phyloP scores from a whole-genome alignment of 2,329 filamentous ascomycete genomes.

The Xylariomycetidae sp. region DNA sequence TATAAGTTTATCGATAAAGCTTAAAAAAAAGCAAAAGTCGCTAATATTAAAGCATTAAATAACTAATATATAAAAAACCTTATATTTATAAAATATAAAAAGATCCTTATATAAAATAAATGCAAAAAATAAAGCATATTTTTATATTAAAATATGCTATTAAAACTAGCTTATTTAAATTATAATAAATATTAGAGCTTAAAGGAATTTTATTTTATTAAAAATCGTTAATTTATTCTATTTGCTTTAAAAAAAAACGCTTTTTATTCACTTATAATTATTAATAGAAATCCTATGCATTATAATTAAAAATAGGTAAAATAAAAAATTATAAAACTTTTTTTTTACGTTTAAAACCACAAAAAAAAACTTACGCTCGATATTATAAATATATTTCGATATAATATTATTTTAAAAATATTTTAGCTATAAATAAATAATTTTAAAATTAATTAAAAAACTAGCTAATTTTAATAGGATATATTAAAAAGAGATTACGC shows the following conservation, averaged over 20 bases:
- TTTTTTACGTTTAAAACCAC: background rate
- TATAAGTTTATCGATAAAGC: too few relatives aligned
- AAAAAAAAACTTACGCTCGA: background rate
- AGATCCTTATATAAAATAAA: background rate
- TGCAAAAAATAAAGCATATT: background rate
- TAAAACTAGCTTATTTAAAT: background rate
- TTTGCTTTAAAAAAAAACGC: background rate
- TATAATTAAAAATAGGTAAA: background rate
- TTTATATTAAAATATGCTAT: background rate
- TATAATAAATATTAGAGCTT: background rate
- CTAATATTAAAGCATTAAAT: too few relatives aligned
- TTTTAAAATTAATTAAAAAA: too few relatives aligned
- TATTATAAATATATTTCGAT: constrained; percentile 1
- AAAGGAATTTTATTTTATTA: too few relatives aligned
- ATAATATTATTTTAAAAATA: constrained; percentile 1
- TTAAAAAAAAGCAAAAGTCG: too few relatives aligned
- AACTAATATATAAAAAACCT: too few relatives aligned
- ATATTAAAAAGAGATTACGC: constrained; percentile 1
- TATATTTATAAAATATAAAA: too few relatives aligned
- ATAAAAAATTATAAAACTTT: background rate
- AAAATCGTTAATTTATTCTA: background rate
- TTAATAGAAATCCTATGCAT: background rate
- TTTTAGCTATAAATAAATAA: too few relatives aligned
- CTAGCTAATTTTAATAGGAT: constrained; percentile 1
- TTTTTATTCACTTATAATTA: background rate